A percentile compares a stretch with the other conserved stretches of the same genome.
Conservation (phyloP, 441 rosid species). For the Raphanus hybrid region DNA sequence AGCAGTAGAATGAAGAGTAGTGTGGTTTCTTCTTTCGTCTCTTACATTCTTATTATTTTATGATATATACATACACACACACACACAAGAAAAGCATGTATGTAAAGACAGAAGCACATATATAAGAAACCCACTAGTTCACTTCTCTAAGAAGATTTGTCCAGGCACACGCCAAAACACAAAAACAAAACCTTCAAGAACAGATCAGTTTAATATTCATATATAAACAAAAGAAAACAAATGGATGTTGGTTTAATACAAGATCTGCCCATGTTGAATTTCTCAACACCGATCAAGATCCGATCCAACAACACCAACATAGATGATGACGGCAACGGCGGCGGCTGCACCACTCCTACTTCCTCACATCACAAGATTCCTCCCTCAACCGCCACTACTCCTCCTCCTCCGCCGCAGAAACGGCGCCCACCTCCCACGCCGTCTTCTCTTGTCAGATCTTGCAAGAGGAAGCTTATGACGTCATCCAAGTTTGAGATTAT, state of each 20-base stretch:
- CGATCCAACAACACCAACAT: conserved; percentile 34
- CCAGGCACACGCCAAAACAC: conserved; percentile 38
- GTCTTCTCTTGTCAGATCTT: conserved; percentile 39
- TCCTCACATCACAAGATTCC: conserved; percentile 46
- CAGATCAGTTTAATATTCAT: conserved; percentile 12
- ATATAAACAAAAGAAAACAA: not conserved
- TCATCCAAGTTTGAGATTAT: conserved; percentile 38
- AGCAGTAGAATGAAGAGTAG: conserved; percentile 19
- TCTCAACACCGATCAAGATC: conserved; percentile 43
- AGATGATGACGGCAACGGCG: conserved; percentile 26
- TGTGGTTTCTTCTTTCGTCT: conserved; percentile 15
- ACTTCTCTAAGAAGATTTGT: conserved; percentile 48
- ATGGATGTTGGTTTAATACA: conserved; percentile 42
- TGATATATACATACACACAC: conserved; percentile 9
- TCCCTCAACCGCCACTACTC: conserved; percentile 41
- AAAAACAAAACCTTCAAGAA: conserved; percentile 29
- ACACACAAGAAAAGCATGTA: conserved; percentile 25
- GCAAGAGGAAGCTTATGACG: conserved; percentile 44
- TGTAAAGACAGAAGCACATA: conserved; percentile 44
- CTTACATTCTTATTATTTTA: conserved; percentile 7
- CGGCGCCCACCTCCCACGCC: conserved; percentile 33
- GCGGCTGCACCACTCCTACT: conserved; percentile 46
- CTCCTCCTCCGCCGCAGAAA: conserved; percentile 46
- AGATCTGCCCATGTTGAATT: conserved; percentile 40
- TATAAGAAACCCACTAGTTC: conserved; percentile 36